Base-by-base conservation (phyloP, 108 stramenopile genomes). In the Fistulifera solaris region DNA sequence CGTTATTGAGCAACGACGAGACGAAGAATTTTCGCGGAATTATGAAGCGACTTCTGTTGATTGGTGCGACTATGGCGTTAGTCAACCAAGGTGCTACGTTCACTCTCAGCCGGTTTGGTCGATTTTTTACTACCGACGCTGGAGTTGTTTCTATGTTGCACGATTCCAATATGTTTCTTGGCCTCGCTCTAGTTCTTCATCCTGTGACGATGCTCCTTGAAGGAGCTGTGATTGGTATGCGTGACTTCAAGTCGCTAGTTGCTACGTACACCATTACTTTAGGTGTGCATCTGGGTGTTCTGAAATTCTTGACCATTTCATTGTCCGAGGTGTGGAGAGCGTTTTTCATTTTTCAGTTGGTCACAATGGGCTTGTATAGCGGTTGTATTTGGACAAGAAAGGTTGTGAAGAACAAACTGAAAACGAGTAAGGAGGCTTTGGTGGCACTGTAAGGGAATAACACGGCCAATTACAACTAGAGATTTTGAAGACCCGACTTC, bases 171-270 rank as follows among this genome's bases (percentile, higher is more conserved):
- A 61, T 63, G 0, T 72, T 49, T 35, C 63, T 83, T 46, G 70
- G 68, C 19, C 14, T 65, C 17, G 61, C 75, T 4, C 52, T 78
- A 1, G 58, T 84, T 1, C 58, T 87, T 17, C 91, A 93, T 61
- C 86, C 91, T 19, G 64, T 89, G 18, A 70, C 82, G 15, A 77
- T 93, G 81, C 52, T 81, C 1, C 39, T 85, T 16, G 87, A 93
- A 58, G 91, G 87, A 7, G 56, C 69, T 5, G 77, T 87, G 2
- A 68, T 87, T 41, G 91, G 83, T 7, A 67, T 66, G 22, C 58
- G 76, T 15, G 85, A 88, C 62, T 39, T 82, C 12, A 38, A 43
- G 6, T 81, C 64, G 35, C 57, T 93, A 63, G 55, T 87, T 1
- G 68, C 43, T 10, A 66, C 72, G 8, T 93, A 93, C 46, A 55